These are phyloP conservation scores for Polygonum maritimum DNA, from an alignment of 148 eudicot species.

Conservation along the genomic window DNA sequence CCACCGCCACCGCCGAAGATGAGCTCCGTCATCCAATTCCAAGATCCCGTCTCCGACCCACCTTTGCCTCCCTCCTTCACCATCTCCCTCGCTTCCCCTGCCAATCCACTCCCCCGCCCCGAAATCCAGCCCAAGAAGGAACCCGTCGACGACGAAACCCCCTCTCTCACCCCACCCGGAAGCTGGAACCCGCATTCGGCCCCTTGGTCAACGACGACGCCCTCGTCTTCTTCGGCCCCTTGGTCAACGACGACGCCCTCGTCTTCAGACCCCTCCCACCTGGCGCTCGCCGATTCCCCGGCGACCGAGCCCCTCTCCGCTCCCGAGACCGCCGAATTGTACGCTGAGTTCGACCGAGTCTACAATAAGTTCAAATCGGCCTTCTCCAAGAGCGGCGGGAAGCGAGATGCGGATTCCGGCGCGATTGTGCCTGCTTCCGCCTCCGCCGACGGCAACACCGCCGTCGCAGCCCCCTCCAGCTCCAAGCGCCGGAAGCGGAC, in stretches of 20 bases:
- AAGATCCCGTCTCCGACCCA: constrained; percentile 33
- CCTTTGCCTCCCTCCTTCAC: neutral
- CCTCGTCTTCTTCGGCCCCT: neutral
- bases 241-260: no score
- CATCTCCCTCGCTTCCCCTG: neutral
- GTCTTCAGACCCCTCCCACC: constrained; percentile 14
- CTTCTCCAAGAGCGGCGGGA: constrained; percentile 16
- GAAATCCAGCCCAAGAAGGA: constrained; percentile 54
- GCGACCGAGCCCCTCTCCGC: constrained; percentile 4
- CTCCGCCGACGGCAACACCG: neutral
- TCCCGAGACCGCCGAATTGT: constrained; percentile 21
- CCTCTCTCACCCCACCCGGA: neutral
- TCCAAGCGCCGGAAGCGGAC: constrained; percentile 39
- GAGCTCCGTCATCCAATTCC: constrained; percentile 42
- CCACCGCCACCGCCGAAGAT: constrained; percentile 7
- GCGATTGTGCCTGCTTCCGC: constrained; percentile 51
- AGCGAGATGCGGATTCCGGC: constrained; percentile 22
- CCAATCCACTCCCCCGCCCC: constrained; percentile 17
- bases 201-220: constrained; percentile 17
- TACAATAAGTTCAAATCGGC: constrained; percentile 36
- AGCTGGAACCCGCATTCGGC: constrained; percentile 2
- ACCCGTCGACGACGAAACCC: constrained; percentile 35
- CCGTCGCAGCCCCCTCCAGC: neutral
- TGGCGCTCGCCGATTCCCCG: neutral
- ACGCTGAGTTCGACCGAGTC: constrained; percentile 40